Percentiles rank a stretch among this genome's conserved stretches.
These are phyloP conservation scores for Trichoderma atroviride DNA, from an alignment of 2,329 filamentous ascomycete species.

Conservation along the genomic window DNA sequence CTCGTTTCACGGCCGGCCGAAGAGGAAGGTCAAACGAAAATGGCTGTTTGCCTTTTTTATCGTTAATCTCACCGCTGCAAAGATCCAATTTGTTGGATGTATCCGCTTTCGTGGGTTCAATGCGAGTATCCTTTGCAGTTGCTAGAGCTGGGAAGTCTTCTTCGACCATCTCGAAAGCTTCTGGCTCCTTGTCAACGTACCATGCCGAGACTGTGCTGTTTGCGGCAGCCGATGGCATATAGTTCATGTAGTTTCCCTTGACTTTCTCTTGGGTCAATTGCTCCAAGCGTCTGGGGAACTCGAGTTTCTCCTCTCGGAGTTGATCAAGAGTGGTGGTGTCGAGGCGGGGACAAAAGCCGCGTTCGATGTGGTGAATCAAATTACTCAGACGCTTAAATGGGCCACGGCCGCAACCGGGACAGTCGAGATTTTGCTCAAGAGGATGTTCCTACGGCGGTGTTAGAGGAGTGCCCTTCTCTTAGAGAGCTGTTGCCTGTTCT, in stretches of 20 bases:
- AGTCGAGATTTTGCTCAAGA: slow-evolving; percentile 46
- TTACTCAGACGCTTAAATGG: slow-evolving; percentile 43
- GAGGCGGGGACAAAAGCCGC: slow-evolving; percentile 44
- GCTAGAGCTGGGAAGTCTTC: slow-evolving; percentile 29
- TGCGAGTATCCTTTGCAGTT: background rate
- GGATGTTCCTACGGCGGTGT: slow-evolving; percentile 42
- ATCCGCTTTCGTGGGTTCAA: background rate
- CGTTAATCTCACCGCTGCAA: too few relatives aligned
- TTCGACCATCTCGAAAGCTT: slow-evolving; percentile 23
- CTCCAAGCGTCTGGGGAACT: slow-evolving; percentile 40
- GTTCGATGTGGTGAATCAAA: slow-evolving; percentile 52
- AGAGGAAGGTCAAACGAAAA: background rate
- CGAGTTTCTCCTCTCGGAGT: slow-evolving; percentile 42
- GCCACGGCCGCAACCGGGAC: slow-evolving; percentile 49
- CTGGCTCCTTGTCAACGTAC: background rate
- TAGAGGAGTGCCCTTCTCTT: background rate
- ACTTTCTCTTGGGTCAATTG: slow-evolving; percentile 34
- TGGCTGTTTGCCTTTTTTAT: background rate
- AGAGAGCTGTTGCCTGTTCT: background rate
- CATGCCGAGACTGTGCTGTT: background rate
- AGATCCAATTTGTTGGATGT: background rate
- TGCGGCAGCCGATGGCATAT: slow-evolving; percentile 30
- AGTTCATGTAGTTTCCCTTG: slow-evolving; percentile 36
- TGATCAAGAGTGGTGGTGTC: slow-evolving; percentile 38
- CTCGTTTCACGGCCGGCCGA: background rate